Conservation (phyloP, 306 rosid genomes). For the Aeschynomene evenia region DNA sequence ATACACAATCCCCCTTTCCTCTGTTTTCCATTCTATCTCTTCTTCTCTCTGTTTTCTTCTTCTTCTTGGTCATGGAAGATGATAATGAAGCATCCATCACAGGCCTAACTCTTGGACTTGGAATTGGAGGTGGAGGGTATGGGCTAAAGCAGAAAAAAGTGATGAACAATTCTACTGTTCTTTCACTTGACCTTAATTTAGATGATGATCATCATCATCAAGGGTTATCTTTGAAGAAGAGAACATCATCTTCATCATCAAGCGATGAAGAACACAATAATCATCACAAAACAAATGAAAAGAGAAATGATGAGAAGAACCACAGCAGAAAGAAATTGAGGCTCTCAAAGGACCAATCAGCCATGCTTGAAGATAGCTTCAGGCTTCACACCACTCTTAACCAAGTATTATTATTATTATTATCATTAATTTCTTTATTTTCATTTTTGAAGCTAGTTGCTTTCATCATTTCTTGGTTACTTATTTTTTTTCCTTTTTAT, state of each 20-base stretch:
- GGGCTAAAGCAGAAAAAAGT: conserved; percentile 1
- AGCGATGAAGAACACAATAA: not conserved
- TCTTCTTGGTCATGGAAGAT: conserved; percentile 47
- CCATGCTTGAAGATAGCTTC: conserved; percentile 68
- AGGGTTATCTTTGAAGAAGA: conserved; percentile 23
- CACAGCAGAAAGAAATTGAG: conserved; percentile 61
- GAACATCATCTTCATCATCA: no score
- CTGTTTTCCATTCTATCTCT: conserved; percentile 2
- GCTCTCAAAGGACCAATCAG: conserved; percentile 71
- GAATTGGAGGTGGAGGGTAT: conserved; percentile 34
- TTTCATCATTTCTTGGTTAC: not conserved
- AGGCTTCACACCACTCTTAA: conserved; percentile 55
- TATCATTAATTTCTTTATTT: not conserved
- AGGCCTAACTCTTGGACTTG: conserved; percentile 50
- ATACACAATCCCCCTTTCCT: conserved; percentile 19
- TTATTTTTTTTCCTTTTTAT: not conserved
- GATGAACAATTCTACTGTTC: not conserved
- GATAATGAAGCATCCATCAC: conserved; percentile 41
- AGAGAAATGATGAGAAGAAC: conserved; percentile 17
- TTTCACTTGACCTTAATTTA: conserved; percentile 38
- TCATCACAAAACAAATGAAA: not conserved
- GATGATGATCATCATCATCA: conserved; percentile 6
- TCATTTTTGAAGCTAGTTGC: not conserved
- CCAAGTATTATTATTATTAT: conserved; percentile 34
- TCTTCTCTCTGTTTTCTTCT: not conserved